Percentiles rank a stretch among this genome's conserved stretches.
Evolutionary conservation across 352 stramenopile genomes (phyloP).

Genomic region (Globisporangium canariense): DNA sequence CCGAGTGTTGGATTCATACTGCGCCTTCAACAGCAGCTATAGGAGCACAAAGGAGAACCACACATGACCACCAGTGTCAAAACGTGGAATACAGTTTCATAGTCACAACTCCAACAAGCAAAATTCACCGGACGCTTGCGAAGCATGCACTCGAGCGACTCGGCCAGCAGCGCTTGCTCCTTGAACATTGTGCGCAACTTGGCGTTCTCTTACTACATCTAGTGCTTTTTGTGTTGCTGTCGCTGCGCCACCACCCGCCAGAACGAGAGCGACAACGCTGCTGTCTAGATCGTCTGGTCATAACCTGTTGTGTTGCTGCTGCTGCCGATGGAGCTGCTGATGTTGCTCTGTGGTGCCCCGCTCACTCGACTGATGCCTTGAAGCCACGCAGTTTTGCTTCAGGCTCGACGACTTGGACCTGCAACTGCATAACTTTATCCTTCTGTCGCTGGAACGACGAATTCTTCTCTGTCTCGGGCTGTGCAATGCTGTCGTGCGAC

Average conservation of each 20-base stretch:
- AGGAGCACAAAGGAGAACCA: background rate
- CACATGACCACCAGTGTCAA: no score
- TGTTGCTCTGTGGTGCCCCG: background rate
- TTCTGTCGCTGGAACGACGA: slow-evolving; percentile 9
- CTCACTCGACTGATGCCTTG: background rate
- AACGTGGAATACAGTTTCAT: no score
- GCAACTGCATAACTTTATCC: slow-evolving; percentile 1
- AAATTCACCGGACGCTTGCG: slow-evolving; percentile 12
- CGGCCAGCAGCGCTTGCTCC: slow-evolving; percentile 2
- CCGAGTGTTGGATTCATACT: background rate
- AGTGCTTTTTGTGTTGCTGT: background rate
- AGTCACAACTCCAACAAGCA: no score
- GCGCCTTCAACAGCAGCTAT: background rate
- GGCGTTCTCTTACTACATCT: slow-evolving; percentile 3
- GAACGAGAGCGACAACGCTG: background rate
- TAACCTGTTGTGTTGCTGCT: background rate
- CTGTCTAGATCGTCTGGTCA: background rate
- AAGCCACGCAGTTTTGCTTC: background rate
- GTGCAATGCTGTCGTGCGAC: no score
- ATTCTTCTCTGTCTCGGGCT: slow-evolving; percentile 1
- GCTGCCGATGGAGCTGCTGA: background rate
- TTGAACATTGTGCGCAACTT: slow-evolving; percentile 2
- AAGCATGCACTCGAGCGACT: slow-evolving; percentile 7
- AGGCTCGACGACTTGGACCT: slow-evolving; percentile 1
- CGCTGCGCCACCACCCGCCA: background rate